Percentiles rank a stretch among this genome's conserved stretches.
These are phyloP conservation scores for Pythium volutum DNA, from an alignment of 352 stramenopile genomes.

Conservation along the genomic window DNA sequence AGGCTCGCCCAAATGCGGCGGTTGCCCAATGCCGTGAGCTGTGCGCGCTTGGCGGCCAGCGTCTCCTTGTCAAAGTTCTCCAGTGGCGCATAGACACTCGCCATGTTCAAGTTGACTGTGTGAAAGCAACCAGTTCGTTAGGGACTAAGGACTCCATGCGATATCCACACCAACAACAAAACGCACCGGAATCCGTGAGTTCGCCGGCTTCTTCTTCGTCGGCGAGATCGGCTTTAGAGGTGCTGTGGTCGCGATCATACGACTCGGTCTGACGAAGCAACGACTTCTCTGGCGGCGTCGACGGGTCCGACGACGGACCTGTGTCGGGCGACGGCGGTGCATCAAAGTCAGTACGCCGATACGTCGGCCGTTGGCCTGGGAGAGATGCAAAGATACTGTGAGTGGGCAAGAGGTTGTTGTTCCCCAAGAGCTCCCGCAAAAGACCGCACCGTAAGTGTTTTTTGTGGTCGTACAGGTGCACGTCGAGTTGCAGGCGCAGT, in stretches of 20 bases:
- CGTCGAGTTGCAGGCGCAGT: conserved; percentile 85
- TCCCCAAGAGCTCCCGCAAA: not conserved
- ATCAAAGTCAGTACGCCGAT: conserved; percentile 79
- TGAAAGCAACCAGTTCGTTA: not conserved
- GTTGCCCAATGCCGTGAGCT: conserved; percentile 70
- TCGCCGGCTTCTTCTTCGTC: conserved; percentile 74
- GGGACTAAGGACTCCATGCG: not conserved
- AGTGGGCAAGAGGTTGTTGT: conserved; percentile 1
- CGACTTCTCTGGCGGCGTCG: conserved; percentile 39
- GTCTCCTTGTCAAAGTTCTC: conserved; percentile 78
- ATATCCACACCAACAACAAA: not conserved
- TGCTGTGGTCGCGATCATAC: conserved; percentile 45
- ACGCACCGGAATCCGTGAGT: conserved; percentile 57
- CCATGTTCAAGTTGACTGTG: conserved; percentile 57
- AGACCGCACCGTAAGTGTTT: conserved; percentile 85
- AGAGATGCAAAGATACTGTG: not conserved
- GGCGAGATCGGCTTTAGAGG: conserved; percentile 28
- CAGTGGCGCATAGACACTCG: conserved; percentile 69
- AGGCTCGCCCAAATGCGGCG: conserved; percentile 83
- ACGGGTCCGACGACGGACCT: conserved; percentile 27
- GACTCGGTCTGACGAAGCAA: conserved; percentile 37
- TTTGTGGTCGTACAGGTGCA: conserved; percentile 77
- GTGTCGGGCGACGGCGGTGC: conserved; percentile 62
- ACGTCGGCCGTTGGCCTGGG: conserved; percentile 73
- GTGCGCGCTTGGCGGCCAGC: conserved; percentile 75